phyloP scores from a whole-genome alignment of 805 yeast species.

The Isabelozyma pseudorhagii region DNA sequence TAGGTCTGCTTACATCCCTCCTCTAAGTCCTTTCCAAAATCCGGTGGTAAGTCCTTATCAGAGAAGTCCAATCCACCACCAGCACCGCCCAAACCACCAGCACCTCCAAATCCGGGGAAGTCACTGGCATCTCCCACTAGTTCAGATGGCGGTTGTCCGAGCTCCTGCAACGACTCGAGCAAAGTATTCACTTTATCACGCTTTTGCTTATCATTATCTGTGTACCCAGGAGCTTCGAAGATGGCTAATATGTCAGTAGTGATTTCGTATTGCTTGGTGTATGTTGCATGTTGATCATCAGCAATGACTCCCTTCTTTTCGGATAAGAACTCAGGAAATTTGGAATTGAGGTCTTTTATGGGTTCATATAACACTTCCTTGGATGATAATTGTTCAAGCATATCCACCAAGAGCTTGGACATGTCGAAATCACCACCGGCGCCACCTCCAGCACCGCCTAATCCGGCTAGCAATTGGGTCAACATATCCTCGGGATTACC shows the following conservation, averaged over 20 bases:
- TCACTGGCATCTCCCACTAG: constrained; percentile 57
- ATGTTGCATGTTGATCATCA: constrained; percentile 49
- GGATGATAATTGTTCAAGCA: constrained; percentile 78
- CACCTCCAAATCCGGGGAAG: constrained; percentile 44
- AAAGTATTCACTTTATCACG: constrained; percentile 53
- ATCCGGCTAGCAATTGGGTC: constrained; percentile 53
- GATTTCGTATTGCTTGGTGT: constrained; percentile 58
- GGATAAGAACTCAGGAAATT: constrained; percentile 69
- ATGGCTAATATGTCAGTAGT: constrained; percentile 58
- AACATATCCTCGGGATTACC: constrained; percentile 52
- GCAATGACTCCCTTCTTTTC: constrained; percentile 45
- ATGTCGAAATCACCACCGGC: constrained; percentile 52
- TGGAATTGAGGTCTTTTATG: constrained; percentile 70
- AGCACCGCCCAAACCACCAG: constrained; percentile 23
- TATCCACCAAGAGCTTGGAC: constrained; percentile 60
- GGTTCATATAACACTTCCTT: constrained; percentile 89
- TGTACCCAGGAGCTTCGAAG: constrained; percentile 65
- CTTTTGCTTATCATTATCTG: constrained; percentile 43
- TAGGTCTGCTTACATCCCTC: constrained; percentile 52
- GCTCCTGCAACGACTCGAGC: constrained; percentile 66
- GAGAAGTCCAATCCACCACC: constrained; percentile 44
- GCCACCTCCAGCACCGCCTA: constrained; percentile 37
- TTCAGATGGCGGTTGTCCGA: constrained; percentile 81
- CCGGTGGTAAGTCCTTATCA: constrained; percentile 53
- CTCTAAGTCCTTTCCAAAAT: constrained; percentile 50